A percentile compares a stretch with the other conserved stretches of the same genome.
These are phyloP conservation scores for Pulveroboletus sp. DNA, from an alignment of 768 basidiomycete genomes.

Conservation along the genomic window DNA sequence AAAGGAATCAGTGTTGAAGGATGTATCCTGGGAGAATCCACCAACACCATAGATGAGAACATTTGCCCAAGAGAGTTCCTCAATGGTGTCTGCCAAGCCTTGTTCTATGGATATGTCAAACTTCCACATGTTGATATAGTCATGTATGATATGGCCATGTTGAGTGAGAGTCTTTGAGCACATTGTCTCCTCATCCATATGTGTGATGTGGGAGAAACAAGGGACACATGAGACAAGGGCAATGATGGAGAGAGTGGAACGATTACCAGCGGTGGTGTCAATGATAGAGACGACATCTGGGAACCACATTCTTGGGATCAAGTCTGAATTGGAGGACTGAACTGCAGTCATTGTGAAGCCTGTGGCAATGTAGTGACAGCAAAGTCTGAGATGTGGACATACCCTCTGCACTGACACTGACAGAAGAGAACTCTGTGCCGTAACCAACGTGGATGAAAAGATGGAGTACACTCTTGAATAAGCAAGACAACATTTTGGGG, in stretches of 20 bases:
- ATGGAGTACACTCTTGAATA: constrained; percentile 57
- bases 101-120: constrained; percentile 34
- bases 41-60: constrained; percentile 58
- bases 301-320: constrained; percentile 23
- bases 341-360: constrained; percentile 55
- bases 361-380: constrained; percentile 33
- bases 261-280: constrained; percentile 10
- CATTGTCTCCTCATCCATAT: constrained; percentile 27
- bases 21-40: constrained; percentile 43
- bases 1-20: constrained; percentile 68
- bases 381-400: too few relatives aligned
- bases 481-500: constrained; percentile 52
- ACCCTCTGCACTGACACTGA: constrained; percentile 66
- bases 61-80: constrained; percentile 60
- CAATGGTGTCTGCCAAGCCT: constrained; percentile 49
- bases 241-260: constrained; percentile 46
- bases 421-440: constrained; percentile 59
- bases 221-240: constrained; percentile 52
- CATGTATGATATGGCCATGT: constrained; percentile 37
- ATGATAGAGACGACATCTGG: constrained; percentile 16
- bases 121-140: constrained; percentile 47
- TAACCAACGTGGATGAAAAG: constrained; percentile 64
- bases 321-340: constrained; percentile 14
- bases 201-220: constrained; percentile 27
- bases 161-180: constrained; percentile 29